Base-by-base conservation (phyloP, 176 grass and related monocot species). In the Triticum monococcum region DNA sequence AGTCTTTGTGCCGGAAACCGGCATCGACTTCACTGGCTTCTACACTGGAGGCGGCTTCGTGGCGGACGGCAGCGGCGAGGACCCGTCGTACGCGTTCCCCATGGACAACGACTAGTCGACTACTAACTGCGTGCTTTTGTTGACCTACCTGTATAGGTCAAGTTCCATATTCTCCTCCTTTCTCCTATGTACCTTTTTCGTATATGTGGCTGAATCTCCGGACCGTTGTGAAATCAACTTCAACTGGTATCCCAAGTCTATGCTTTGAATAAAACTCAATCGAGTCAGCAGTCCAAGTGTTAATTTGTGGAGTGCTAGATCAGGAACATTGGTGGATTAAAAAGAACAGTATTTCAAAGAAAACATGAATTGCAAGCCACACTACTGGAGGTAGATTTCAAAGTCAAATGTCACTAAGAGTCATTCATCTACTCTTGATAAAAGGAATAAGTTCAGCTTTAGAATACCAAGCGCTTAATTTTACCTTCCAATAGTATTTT, bases 401-500 rank as follows among this genome's bases (percentile, higher is more conserved):
- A 37, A 37, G 36, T 37, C 36, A 37, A 37, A 37, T 37, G 36
- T 37, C 36, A 37, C 36, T 40, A 30, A 36, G 35, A 7, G 35
- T 36, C 25, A 9, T 37, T 5, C n/a, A 22, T 2, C 10, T 35
- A 17, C 61, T 17, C 13, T 4, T 14, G 8, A 68, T 13, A 32
- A 50, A 50, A 33, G 20, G 72, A 6, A 40, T 31, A 24, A 43
- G 1, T 75, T 43, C 5, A 10, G 26, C 43, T 80, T 64, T 20
- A 28, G 36, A 63, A 79, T 8, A 54, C 23, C 22, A 13, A 63
- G 56, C 1, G 18, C 20, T 9, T 73, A 67, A 18, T 0, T 7
- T 33, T 68, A 97, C 89, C 95, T 95, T 87, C 92, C 87, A 82
- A 93, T 97, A 25, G 92, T 93, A 89, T 95, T 97, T 16, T 95